Evolutionary conservation across 495 filamentous ascomycete genomes (phyloP).

Genomic region (Glonium stellatum): DNA sequence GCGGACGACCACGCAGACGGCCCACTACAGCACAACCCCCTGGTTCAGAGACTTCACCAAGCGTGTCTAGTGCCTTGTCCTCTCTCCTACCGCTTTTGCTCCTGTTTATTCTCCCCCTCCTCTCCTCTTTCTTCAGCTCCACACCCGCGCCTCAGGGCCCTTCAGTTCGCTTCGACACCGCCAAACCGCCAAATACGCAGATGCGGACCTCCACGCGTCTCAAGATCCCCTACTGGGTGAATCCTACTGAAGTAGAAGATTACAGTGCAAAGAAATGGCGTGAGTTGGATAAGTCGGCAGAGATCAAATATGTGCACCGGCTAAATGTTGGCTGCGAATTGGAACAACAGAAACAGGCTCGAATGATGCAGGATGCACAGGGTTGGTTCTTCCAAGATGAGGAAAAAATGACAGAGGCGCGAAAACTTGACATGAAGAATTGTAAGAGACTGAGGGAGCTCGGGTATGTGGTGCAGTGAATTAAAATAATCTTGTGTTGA

Average conservation of each 20-base stretch:
- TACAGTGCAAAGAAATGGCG: conserved; percentile 58
- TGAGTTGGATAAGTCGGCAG: conserved; percentile 69
- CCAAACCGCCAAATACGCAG: conserved; percentile 61
- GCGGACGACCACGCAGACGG: conserved; percentile 33
- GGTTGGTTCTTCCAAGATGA: conserved; percentile 82
- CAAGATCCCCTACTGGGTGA: conserved; percentile 75
- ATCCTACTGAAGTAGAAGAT: conserved; percentile 66
- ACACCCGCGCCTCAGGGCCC: conserved; percentile 54
- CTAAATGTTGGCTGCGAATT: conserved; percentile 63
- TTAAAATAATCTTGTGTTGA: neutral
- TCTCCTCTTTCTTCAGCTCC: conserved; percentile 69
- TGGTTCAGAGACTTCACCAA: conserved; percentile 14
- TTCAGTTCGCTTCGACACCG: conserved; percentile 60
- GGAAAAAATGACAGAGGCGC: conserved; percentile 64
- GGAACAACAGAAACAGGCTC: conserved; percentile 56
- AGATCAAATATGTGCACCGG: conserved; percentile 58
- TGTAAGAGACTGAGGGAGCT: conserved; percentile 49
- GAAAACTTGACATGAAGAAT: conserved; percentile 52
- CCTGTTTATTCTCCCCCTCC: conserved; percentile 79
- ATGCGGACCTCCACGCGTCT: conserved; percentile 62
- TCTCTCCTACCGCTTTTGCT: conserved; percentile 76
- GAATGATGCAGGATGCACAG: conserved; percentile 68
- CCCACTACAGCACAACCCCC: conserved; percentile 27
- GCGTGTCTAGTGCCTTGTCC: conserved; percentile 36
- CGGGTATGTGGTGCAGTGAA: conserved; percentile 6